Conservation (phyloP, 75 land plant species). For the Adiantum capillusveneris region DNA sequence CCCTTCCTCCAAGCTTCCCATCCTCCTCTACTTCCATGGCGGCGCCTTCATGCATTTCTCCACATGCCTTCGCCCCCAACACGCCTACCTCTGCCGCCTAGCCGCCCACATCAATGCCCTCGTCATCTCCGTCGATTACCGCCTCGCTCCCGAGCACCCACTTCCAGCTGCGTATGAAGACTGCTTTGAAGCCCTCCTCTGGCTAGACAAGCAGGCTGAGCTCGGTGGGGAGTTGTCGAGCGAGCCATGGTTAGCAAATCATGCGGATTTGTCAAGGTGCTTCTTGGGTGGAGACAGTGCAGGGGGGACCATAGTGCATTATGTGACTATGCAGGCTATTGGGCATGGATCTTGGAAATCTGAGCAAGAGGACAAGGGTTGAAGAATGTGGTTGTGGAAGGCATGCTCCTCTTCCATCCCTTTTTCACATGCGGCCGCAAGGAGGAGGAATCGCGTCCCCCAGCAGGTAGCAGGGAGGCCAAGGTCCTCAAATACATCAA, state of each 20-base stretch:
- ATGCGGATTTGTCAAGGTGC: slow-evolving; percentile 4
- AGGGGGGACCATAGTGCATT: slow-evolving; percentile 18
- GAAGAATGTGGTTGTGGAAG: background rate
- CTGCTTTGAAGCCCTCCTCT: slow-evolving; percentile 16
- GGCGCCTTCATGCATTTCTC: slow-evolving; percentile 20
- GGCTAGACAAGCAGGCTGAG: slow-evolving; percentile 13
- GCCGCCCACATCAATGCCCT: slow-evolving; percentile 5
- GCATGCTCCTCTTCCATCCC: slow-evolving; percentile 24
- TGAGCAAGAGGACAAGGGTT: background rate
- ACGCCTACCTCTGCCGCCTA: slow-evolving; percentile 14
- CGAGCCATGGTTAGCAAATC: slow-evolving; percentile 14
- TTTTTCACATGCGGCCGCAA: slow-evolving; percentile 28
- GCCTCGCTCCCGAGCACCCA: slow-evolving; percentile 31
- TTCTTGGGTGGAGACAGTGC: slow-evolving; percentile 21
- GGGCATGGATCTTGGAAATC: background rate
- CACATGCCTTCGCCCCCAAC: slow-evolving; percentile 3
- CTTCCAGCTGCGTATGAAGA: slow-evolving; percentile 30
- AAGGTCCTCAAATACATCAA: background rate
- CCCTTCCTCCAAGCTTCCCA: slow-evolving; percentile 8
- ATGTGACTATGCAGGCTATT: background rate
- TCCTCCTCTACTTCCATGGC: slow-evolving; percentile 37
- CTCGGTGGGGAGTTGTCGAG: background rate
- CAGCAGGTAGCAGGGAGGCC: background rate
- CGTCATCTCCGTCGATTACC: slow-evolving; percentile 32
- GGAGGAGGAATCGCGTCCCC: background rate